Base-by-base conservation (phyloP, 2,329 filamentous ascomycete species). In the Torrubiella hemipterigena region DNA sequence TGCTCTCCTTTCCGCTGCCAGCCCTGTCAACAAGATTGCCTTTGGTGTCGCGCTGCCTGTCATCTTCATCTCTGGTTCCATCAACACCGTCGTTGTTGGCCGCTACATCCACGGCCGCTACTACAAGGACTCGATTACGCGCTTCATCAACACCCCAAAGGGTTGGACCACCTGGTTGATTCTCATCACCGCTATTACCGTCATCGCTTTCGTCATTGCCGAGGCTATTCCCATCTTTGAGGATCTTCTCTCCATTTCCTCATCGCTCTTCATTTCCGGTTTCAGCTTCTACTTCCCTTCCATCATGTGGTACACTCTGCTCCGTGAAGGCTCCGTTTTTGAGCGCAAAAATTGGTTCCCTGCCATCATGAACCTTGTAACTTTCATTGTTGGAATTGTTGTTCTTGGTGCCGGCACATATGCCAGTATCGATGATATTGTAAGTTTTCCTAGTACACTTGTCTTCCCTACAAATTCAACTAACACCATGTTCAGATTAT, bases 141-240 rank as follows among this genome's bases (percentile, higher is more conserved):
- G 57, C 32, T 65, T 52, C 47, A 56, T 67, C 52, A 67, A 66
- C 52, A 66, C 63, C 6, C 48, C 50, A 28, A 59, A 49, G 52
- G 63, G 63, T 3, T 67, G 63, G 63, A 42, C 50, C 16, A 58
- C 54, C 4, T 82, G 81, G 81, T 46, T 76, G 11, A 56, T 36
- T 4, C 69, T 85, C 9, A 67, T 74, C 17, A 51, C 64, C 1
- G 41, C 50, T 29, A 50, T 78, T 26, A 85, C 79, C 58, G 31
- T 78, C 9, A 32, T 80, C 10, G 75, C 75, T 4, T 86, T 75
- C 67, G 50, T 85, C 41, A 75, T 86, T 40, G 79, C 80, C 11
- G 73, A 80, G 46, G 70, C 76, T 1, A 78, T 86, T 27, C 81
- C 81, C 3, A 75, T 77, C 49, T 87, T 86, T 58, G 71, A 70